Percentiles rank a stretch among this genome's conserved stretches.
These are phyloP conservation scores for Wickerhamiella galacta DNA, from an alignment of 805 yeast species.

Conservation along the genomic window DNA sequence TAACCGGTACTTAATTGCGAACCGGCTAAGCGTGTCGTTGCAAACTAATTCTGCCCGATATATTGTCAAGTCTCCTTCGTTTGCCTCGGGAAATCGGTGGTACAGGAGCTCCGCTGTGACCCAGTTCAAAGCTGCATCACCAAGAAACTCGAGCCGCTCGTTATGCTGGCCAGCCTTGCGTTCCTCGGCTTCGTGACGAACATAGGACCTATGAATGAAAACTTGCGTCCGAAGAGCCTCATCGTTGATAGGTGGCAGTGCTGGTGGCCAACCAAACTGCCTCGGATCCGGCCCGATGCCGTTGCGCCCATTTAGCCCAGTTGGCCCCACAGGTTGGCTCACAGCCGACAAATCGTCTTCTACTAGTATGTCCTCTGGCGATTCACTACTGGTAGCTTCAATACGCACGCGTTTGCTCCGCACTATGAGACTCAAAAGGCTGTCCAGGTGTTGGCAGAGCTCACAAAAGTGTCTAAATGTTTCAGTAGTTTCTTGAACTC, in stretches of 20 bases:
- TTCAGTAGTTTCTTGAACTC: no score
- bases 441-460: no score
- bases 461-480: no score
- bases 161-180: slow-evolving; percentile 48
- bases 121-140: slow-evolving; percentile 69
- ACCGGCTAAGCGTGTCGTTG: slow-evolving; percentile 52
- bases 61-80: slow-evolving; percentile 68
- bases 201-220: slow-evolving; percentile 62
- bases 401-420: no score
- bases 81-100: slow-evolving; percentile 44
- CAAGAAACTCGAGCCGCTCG: slow-evolving; percentile 78
- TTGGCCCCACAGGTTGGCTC: no score
- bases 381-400: no score
- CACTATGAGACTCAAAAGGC: no score
- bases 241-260: slow-evolving; percentile 48
- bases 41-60: slow-evolving; percentile 55
- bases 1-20: slow-evolving; percentile 54
- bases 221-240: slow-evolving; percentile 48
- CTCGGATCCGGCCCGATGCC: no score
- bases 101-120: slow-evolving; percentile 55
- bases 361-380: no score
- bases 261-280: slow-evolving; percentile 65
- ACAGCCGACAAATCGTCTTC: no score
- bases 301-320: no score
- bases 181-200: slow-evolving; percentile 43